Evolutionary conservation across 306 rosid species (phyloP).

Genomic region (Geum urbanum): DNA sequence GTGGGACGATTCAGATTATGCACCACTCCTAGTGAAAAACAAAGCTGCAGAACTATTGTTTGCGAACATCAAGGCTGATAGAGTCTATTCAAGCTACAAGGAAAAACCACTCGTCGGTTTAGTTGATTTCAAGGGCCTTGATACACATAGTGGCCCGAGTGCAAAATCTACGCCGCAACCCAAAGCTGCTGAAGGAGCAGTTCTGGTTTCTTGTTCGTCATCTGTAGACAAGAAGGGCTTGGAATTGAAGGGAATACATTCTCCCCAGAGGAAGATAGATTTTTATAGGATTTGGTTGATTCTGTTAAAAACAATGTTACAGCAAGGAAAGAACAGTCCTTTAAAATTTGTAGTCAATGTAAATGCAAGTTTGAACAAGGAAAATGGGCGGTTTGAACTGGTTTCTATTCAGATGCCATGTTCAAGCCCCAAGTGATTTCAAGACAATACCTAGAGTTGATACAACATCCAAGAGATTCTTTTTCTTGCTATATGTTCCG

Average conservation of each 20-base stretch:
- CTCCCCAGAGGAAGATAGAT: constrained; percentile 23
- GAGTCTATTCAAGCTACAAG: constrained; percentile 42
- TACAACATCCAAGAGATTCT: background rate
- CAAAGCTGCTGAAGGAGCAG: constrained; percentile 26
- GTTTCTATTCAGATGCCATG: constrained; percentile 56
- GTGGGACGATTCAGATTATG: constrained; percentile 69
- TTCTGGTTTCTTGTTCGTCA: constrained; percentile 25
- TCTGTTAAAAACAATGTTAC: constrained; percentile 58
- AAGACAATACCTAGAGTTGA: background rate
- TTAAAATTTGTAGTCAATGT: constrained; percentile 53
- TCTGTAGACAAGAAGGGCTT: constrained; percentile 19
- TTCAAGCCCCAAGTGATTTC: constrained; percentile 28
- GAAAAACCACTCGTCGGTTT: constrained; percentile 24
- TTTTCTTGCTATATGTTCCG: background rate
- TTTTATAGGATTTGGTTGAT: constrained; percentile 57
- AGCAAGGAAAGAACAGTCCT: constrained; percentile 62
- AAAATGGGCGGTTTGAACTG: constrained; percentile 75
- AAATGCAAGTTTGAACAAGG: constrained; percentile 41
- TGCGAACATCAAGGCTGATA: constrained; percentile 73
- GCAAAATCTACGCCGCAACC: constrained; percentile 6
- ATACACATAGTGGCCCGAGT: constrained; percentile 10
- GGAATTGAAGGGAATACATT: constrained; percentile 25
- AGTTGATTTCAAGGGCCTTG: constrained; percentile 14
- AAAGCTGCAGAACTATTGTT: constrained; percentile 74
- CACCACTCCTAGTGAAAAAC: constrained; percentile 64